Evolutionary conservation across 2,329 filamentous ascomycete genomes (phyloP), one percentile per base, ranked within the genome.

Genomic region (Aspergillus versicolor): DNA sequence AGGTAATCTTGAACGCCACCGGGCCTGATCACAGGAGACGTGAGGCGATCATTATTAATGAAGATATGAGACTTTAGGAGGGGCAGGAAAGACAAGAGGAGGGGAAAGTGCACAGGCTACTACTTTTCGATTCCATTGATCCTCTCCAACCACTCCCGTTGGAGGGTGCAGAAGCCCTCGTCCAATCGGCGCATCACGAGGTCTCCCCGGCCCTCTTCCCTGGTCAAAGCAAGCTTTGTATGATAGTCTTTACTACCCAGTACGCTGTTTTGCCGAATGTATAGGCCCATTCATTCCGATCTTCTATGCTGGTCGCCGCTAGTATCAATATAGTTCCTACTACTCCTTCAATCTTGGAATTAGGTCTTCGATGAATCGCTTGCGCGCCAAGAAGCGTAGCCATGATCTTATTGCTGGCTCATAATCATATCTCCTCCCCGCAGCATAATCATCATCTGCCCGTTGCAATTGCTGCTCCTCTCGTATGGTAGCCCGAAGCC

Each of bases 401-500:
- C 90, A 93, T 38, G 74, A 78, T 64, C 89, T 85, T 21, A 93
- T 80, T 0, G 86, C 84, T 1, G 85, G 84, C 0, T 84, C 86
- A 67, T 89, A 90, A 67, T 95, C 89, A 66, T 85, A 76, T 44
- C 75, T 68, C 50, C 75, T 70, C 37, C 74, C 71, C 19, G 70
- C 69, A 13, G 75, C 76, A 65, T 76, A 70, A 44, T 74, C 70
- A 5, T 77, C 71, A 59, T 80, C 77, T 6, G 65, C 64, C 19
- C 67, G 64, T 15, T 71, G 67, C 2, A 72, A 67, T 41, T 77
- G 72, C 40, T 73, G 67, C 56, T 78, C 75, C 34, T 77, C 75
- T 41, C 63, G 68, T 38, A 79, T 75, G 4, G 73, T 68, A 17
- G 43, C 55, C 45, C 70, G 71, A 9, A 79, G 61, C 37, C 62